phyloP scores from a whole-genome alignment of 1,284 basidiomycete genomes.

The Schizophyllum commune region DNA sequence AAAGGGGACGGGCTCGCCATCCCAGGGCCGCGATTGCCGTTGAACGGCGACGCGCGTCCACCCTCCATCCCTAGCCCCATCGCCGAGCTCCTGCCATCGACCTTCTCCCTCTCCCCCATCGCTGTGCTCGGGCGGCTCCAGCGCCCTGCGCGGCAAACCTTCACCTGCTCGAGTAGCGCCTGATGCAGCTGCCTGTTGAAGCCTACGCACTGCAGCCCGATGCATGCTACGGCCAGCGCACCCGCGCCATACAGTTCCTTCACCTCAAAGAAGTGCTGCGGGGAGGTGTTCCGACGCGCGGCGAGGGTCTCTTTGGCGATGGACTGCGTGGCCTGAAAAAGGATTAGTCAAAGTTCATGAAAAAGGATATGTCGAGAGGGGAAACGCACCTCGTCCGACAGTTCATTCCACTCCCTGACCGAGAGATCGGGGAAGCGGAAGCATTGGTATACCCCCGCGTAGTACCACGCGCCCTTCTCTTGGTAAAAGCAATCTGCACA shows the following conservation, averaged over 20 bases:
- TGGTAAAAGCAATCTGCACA: slow-evolving; percentile 68
- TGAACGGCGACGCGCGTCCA: not conserved
- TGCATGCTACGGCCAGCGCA: slow-evolving; percentile 61
- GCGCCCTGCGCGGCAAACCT: slow-evolving; percentile 36
- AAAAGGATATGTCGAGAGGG: slow-evolving; percentile 3
- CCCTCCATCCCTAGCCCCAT: not conserved
- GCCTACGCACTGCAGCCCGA: slow-evolving; percentile 66
- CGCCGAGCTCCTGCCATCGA: not conserved
- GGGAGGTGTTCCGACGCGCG: slow-evolving; percentile 63
- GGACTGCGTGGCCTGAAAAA: slow-evolving; percentile 56
- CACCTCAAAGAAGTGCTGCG: slow-evolving; percentile 67
- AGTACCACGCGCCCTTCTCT: slow-evolving; percentile 72
- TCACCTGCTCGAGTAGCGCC: slow-evolving; percentile 54
- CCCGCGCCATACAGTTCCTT: slow-evolving; percentile 63
- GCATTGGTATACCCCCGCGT: slow-evolving; percentile 65
- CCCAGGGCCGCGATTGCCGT: too few relatives aligned
- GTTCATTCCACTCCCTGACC: slow-evolving; percentile 56
- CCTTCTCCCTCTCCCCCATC: not conserved
- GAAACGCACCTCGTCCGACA: slow-evolving; percentile 57
- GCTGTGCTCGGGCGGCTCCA: slow-evolving; percentile 18
- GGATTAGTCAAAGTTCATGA: too few relatives aligned
- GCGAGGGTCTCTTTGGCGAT: slow-evolving; percentile 64
- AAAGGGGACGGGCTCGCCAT: too few relatives aligned
- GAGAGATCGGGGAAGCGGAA: slow-evolving; percentile 58
- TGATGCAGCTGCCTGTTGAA: slow-evolving; percentile 60